These are phyloP conservation scores for Fusarium staphyleae DNA, from an alignment of 2,329 filamentous ascomycete species.

Conservation along the genomic window DNA sequence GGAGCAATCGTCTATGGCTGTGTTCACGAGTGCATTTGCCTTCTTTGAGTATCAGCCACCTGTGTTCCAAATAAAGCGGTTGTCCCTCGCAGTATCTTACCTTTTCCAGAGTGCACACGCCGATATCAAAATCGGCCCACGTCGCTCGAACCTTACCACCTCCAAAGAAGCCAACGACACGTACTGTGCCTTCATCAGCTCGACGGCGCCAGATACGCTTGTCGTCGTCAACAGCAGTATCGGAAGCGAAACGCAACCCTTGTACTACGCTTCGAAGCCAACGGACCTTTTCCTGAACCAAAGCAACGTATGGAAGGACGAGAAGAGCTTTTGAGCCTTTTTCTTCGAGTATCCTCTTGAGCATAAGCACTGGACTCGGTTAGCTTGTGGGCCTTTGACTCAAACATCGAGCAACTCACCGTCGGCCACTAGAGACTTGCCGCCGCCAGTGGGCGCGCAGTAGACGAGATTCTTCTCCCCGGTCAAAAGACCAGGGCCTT, in stretches of 20 bases:
- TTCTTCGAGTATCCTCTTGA: constrained; percentile 72
- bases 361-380: constrained; percentile 65
- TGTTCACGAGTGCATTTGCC: constrained; percentile 78
- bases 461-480: constrained; percentile 78
- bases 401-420: constrained; percentile 43
- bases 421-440: constrained; percentile 77
- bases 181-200: constrained; percentile 64
- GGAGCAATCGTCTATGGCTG: constrained; percentile 73
- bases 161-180: constrained; percentile 77
- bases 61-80: not conserved
- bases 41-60: constrained; percentile 42
- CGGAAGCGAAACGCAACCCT: constrained; percentile 56
- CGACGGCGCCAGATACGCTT: constrained; percentile 60
- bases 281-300: constrained; percentile 80
- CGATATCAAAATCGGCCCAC: constrained; percentile 80
- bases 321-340: constrained; percentile 72
- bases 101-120: constrained; percentile 83
- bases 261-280: constrained; percentile 74
- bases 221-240: constrained; percentile 46
- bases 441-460: constrained; percentile 78
- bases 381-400: constrained; percentile 11
- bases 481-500: constrained; percentile 69
- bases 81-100: constrained; percentile 23
- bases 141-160: constrained; percentile 71
- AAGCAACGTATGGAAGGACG: constrained; percentile 77